Percentiles rank a stretch among this genome's conserved stretches.
phyloP scores from a whole-genome alignment of 2,329 filamentous ascomycete species.

The Aspergillus oerlinghausenensis region DNA sequence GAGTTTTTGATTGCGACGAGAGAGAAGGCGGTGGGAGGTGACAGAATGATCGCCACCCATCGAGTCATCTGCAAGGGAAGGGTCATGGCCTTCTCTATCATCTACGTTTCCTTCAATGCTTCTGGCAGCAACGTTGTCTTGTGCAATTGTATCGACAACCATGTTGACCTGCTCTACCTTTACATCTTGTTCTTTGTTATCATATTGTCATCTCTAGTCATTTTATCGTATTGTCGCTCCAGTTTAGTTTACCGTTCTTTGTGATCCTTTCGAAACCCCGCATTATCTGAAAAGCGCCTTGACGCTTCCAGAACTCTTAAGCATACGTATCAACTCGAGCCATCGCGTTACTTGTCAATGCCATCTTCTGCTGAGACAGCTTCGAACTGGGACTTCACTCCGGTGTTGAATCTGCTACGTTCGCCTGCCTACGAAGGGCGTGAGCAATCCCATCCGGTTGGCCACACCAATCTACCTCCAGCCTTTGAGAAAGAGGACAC shows the following conservation, averaged over 20 bases:
- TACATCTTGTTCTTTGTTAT: constrained; percentile 1
- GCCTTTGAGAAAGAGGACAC: constrained; percentile 6
- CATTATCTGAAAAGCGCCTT: not conserved
- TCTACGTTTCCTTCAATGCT: constrained; percentile 8
- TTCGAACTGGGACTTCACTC: constrained; percentile 43
- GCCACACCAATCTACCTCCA: constrained; percentile 8
- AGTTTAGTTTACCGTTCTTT: not conserved
- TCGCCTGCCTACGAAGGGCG: constrained; percentile 23
- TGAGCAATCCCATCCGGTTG: constrained; percentile 7
- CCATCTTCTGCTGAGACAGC: constrained; percentile 19
- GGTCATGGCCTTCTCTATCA: constrained; percentile 1
- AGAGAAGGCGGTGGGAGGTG: constrained; percentile 3
- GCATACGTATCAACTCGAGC: not conserved
- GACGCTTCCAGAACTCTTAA: not conserved
- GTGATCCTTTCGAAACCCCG: constrained; percentile 4
- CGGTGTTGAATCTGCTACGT: constrained; percentile 41
- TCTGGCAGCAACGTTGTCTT: constrained; percentile 7
- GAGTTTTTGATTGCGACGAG: not conserved
- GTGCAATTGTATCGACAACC: constrained; percentile 13
- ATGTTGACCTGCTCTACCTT: constrained; percentile 15
- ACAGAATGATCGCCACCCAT: constrained; percentile 16
- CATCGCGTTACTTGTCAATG: constrained; percentile 24
- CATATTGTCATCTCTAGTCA: constrained; percentile 2
- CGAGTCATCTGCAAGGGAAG: constrained; percentile 10
- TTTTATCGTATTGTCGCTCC: constrained; percentile 1